Conservation (phyloP, 805 yeast genomes). For the Ogataea saltuana region DNA sequence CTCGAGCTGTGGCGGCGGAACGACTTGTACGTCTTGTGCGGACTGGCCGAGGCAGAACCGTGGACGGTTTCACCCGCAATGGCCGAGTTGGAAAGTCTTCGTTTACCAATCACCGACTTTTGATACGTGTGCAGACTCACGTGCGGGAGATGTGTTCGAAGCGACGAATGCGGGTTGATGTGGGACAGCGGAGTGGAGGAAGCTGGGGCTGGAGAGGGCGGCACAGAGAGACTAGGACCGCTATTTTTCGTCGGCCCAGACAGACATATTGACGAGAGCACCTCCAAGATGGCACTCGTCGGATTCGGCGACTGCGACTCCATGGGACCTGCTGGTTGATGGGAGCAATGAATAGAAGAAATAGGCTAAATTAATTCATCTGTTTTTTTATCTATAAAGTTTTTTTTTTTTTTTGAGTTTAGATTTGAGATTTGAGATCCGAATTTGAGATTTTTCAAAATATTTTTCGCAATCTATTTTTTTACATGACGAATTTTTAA, state of each 20-base stretch:
- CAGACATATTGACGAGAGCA: slow-evolving; percentile 22
- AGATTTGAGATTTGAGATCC: too few relatives aligned
- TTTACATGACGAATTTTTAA: neutral
- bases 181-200: slow-evolving; percentile 8
- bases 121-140: slow-evolving; percentile 15
- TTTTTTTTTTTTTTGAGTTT: neutral
- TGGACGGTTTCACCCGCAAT: slow-evolving; percentile 6
- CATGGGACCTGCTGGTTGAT: neutral
- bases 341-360: neutral
- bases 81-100: slow-evolving; percentile 26
- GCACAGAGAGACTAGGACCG: neutral
- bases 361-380: neutral
- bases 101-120: slow-evolving; percentile 22
- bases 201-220: neutral
- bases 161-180: slow-evolving; percentile 11
- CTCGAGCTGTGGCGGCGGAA: slow-evolving; percentile 1
- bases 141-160: slow-evolving; percentile 21
- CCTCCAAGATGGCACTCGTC: slow-evolving; percentile 20
- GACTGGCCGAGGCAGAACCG: slow-evolving; percentile 2
- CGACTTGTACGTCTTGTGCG: neutral
- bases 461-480: neutral
- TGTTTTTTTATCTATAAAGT: neutral
- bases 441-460: neutral
- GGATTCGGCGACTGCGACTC: slow-evolving; percentile 2
- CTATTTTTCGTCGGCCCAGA: slow-evolving; percentile 7